phyloP scores from a whole-genome alignment of 2,329 filamentous ascomycete genomes.

The Calcarisporium arbuscula region DNA sequence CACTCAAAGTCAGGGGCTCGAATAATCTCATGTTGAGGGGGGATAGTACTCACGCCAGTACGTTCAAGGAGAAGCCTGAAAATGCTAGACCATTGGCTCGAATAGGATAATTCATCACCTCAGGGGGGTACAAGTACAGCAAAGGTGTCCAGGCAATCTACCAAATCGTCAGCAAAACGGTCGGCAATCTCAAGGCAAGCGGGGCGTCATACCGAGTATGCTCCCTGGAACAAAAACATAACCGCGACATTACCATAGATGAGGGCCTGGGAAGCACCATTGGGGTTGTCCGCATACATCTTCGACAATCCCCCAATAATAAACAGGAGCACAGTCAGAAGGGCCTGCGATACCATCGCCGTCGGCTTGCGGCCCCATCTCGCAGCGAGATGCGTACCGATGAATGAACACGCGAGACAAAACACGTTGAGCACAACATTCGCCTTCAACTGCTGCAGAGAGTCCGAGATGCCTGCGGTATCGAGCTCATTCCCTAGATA shows the following conservation, averaged over 20 bases:
- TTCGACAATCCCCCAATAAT: conserved; percentile 45
- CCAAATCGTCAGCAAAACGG: no score
- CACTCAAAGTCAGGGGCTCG: no score
- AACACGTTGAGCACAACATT: conserved; percentile 47
- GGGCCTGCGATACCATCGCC: conserved; percentile 29
- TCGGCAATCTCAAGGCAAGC: no score
- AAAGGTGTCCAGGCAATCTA: conserved; percentile 22
- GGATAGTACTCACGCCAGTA: conserved; percentile 7
- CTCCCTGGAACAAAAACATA: conserved; percentile 22
- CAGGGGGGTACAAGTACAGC: conserved; percentile 18
- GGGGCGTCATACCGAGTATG: no score
- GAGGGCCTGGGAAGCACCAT: conserved; percentile 7
- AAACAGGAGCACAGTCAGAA: conserved; percentile 39
- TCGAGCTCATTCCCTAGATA: conserved; percentile 34
- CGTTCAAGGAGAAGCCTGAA: conserved; percentile 7
- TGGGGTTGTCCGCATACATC: conserved; percentile 9
- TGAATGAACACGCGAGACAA: conserved; percentile 35
- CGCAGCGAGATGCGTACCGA: conserved; percentile 35
- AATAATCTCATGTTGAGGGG: no score
- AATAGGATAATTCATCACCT: conserved; percentile 22
- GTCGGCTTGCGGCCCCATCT: conserved; percentile 38
- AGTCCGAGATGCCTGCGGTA: conserved; percentile 38
- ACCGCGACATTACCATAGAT: conserved; percentile 29
- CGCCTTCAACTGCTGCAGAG: no score
- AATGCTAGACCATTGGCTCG: conserved; percentile 28